Evolutionary conservation across 192 early-diverging fungal species (phyloP).

Genomic region (Spinellus fusiger): DNA sequence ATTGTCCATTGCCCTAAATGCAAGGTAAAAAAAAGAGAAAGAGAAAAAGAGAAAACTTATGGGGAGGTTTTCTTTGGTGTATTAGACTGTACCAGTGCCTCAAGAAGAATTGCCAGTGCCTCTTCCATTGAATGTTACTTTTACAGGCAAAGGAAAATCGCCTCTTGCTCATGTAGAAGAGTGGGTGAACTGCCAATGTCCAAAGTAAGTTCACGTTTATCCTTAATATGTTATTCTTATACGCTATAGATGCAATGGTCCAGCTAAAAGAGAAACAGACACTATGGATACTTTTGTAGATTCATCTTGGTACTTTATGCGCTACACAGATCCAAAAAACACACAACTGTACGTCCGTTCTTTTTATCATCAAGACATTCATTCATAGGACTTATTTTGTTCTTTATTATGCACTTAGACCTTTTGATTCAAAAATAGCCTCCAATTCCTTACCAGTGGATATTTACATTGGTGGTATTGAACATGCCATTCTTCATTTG

Average conservation of each 20-base stretch:
- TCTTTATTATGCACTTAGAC: slow-evolving; percentile 16
- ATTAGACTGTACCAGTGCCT: slow-evolving; percentile 75
- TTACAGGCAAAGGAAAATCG: slow-evolving; percentile 63
- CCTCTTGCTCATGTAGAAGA: slow-evolving; percentile 56
- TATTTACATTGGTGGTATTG: slow-evolving; percentile 91
- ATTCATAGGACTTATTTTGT: not conserved
- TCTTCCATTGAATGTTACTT: slow-evolving; percentile 54
- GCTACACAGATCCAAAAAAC: slow-evolving; percentile 78
- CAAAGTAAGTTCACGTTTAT: slow-evolving; percentile 48
- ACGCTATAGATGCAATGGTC: slow-evolving; percentile 51
- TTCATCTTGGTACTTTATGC: slow-evolving; percentile 94
- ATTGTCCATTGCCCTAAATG: slow-evolving; percentile 83
- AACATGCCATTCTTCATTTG: slow-evolving; percentile 92
- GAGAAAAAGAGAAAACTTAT: not conserved
- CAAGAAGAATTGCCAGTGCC: slow-evolving; percentile 69
- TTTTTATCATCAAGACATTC: not conserved
- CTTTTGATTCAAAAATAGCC: slow-evolving; percentile 46
- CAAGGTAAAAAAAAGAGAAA: slow-evolving; percentile 37
- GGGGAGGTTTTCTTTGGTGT: not conserved
- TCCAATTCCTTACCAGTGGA: slow-evolving; percentile 74
- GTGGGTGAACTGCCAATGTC: slow-evolving; percentile 75
- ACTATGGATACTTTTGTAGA: slow-evolving; percentile 99
- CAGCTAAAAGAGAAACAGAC: slow-evolving; percentile 80
- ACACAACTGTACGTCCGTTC: slow-evolving; percentile 23
- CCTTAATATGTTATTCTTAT: slow-evolving; percentile 1